Evolutionary conservation across 1,284 basidiomycete species (phyloP), one percentile per base, ranked within the genome.

Genomic region (Gomphus bonarii): DNA sequence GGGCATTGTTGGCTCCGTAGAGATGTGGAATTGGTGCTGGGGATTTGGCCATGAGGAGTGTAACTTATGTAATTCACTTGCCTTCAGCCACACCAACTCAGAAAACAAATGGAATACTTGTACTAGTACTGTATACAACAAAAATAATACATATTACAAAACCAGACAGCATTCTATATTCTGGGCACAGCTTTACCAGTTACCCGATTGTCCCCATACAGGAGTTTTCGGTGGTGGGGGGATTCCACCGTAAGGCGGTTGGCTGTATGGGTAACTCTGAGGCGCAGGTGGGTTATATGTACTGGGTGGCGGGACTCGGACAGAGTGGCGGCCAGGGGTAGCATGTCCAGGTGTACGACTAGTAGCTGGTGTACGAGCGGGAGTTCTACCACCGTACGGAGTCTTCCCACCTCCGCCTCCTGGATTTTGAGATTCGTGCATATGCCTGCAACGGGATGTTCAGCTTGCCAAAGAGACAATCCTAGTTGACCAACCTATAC

Each of bases 301-400:
- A 63, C 90, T 89, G 14, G 87, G 88, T 44, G 81, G 77, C n/a
- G 75, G 77, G 38, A 76, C 68, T 50, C 85, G 84, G 47, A 84
- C 75, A 22, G 88, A 90, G 70, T 81, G 74, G 64, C 81, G 84
- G 2, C 88, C 86, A 16, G 88, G 86, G 3, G 87, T 90, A 22
- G 80, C 76, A 62, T 84, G 80, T 14, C 87, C 88, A 22, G 71
- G 63, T 2, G 70, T 64, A 30, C 62, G 58, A n/a, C 63, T 73
- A 14, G 82, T 20, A 7, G 38, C 52, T 16, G 52, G 81, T 28
- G 77, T 79, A 42, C 85, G 77, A 12, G 77, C 88, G 50, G 89
- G 89, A 9, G 89, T 91, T 50, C 87, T 79, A n/a, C 78, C 72
- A 50, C 84, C 84, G 49, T 83, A 91, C 0, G 91, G 90, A 0